phyloP scores from a whole-genome alignment of 2,329 filamentous ascomycete genomes.

The Aspergillus sp. region DNA sequence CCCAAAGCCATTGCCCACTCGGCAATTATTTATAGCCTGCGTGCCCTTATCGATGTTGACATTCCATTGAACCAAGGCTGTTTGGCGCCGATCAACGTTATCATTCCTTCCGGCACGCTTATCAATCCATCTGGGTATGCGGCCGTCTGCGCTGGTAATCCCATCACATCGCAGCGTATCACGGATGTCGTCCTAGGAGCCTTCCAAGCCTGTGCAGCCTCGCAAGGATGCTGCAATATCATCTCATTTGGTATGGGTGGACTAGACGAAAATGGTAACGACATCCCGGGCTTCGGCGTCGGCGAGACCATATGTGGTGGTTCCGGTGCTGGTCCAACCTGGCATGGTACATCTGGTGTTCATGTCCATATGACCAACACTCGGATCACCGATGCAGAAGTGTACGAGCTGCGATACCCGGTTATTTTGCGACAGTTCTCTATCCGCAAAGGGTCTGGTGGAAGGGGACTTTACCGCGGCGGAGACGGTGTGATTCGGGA shows the following conservation, averaged over 20 bases:
- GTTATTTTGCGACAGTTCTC: conserved; percentile 74
- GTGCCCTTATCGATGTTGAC: conserved; percentile 76
- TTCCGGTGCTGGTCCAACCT: conserved; percentile 71
- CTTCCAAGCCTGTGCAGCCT: conserved; percentile 76
- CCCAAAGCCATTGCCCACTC: conserved; percentile 80
- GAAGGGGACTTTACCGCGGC: conserved; percentile 66
- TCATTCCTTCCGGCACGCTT: conserved; percentile 68
- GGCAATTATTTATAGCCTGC: conserved; percentile 83
- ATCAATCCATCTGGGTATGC: conserved; percentile 61
- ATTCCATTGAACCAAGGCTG: conserved; percentile 89
- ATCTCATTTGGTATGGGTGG: conserved; percentile 77
- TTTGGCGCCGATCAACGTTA: conserved; percentile 72
- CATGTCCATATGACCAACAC: conserved; percentile 90
- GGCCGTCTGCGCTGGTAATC: conserved; percentile 81
- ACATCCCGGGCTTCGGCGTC: conserved; percentile 76
- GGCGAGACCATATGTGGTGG: conserved; percentile 87
- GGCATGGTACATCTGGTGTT: conserved; percentile 75
- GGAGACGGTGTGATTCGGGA: conserved; percentile 79
- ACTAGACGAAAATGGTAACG: conserved; percentile 58
- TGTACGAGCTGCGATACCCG: conserved; percentile 79
- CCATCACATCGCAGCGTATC: conserved; percentile 75
- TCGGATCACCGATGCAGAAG: conserved; percentile 78
- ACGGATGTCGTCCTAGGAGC: conserved; percentile 82
- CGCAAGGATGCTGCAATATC: conserved; percentile 81
- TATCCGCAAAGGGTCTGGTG: conserved; percentile 65